Percentiles rank a stretch among this genome's conserved stretches.
Evolutionary conservation across 140 eudicot species (phyloP).

Genomic region (Oenanthe javanica): DNA sequence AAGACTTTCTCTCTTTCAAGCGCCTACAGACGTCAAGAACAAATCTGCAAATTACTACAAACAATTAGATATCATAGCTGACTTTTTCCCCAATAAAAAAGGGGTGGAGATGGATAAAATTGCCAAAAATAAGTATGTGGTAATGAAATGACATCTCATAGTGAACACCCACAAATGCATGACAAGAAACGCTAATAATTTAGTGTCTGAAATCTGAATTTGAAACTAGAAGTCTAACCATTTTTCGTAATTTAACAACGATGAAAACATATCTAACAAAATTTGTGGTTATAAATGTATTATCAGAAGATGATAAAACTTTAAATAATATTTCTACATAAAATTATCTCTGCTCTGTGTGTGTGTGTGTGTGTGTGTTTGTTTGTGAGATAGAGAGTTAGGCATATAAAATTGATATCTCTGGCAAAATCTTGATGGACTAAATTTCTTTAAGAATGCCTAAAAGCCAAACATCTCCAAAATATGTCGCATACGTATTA

Average conservation of each 20-base stretch:
- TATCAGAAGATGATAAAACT: background rate
- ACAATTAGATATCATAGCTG: constrained; percentile 2
- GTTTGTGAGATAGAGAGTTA: no score
- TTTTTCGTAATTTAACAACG: background rate
- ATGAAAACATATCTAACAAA: background rate
- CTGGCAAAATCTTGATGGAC: background rate
- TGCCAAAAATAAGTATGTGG: background rate
- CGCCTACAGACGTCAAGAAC: constrained; percentile 63
- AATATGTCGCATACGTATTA: no score
- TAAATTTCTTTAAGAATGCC: background rate
- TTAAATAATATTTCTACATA: background rate
- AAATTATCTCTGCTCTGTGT: background rate
- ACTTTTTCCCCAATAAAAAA: background rate
- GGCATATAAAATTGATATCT: no score
- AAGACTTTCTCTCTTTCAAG: constrained; percentile 67
- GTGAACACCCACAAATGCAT: background rate
- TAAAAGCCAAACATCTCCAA: background rate
- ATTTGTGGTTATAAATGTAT: background rate
- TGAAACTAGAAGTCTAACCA: background rate
- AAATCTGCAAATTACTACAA: constrained; percentile 41
- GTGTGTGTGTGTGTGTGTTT: no score
- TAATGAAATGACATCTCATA: background rate
- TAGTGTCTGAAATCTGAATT: no score
- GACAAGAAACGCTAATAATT: background rate
- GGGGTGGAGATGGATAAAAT: background rate